These are phyloP conservation scores for Incumbomyces lentus DNA, from an alignment of 2,329 filamentous ascomycete species.

Conservation along the genomic window DNA sequence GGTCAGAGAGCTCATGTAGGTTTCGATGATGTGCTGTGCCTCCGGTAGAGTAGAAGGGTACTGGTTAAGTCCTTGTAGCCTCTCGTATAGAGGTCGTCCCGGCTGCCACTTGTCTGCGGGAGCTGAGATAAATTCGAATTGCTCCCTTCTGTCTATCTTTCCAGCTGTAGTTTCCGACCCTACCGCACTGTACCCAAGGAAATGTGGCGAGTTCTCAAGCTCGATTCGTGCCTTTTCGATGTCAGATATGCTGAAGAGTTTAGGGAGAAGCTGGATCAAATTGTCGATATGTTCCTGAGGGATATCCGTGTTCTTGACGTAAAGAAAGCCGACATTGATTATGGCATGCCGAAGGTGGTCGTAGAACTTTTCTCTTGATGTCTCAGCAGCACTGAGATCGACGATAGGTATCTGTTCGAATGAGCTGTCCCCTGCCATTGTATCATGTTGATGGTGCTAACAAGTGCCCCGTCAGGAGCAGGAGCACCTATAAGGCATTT, in stretches of 20 bases:
- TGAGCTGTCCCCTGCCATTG: background rate
- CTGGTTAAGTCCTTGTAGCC: conserved; percentile 40
- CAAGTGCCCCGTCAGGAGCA: no score
- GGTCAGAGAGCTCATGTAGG: conserved; percentile 44
- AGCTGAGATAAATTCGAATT: conserved; percentile 45
- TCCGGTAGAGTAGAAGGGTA: conserved; percentile 33
- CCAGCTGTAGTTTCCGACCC: conserved; percentile 49
- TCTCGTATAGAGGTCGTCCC: conserved; percentile 31
- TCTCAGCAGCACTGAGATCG: conserved; percentile 22
- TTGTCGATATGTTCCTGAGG: conserved; percentile 11
- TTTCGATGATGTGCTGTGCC: conserved; percentile 31
- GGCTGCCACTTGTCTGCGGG: conserved; percentile 18
- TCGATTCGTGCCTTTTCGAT: conserved; percentile 18
- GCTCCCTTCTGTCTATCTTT: conserved; percentile 43
- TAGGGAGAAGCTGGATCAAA: conserved; percentile 13
- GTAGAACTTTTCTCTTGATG: conserved; percentile 8
- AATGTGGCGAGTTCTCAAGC: conserved; percentile 46
- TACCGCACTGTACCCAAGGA: conserved; percentile 48
- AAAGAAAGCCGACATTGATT: conserved; percentile 22
- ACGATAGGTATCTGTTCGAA: conserved; percentile 23
- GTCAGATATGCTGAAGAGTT: conserved; percentile 17
- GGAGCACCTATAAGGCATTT: no score
- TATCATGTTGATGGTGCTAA: no score
- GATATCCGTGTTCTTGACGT: conserved; percentile 21
- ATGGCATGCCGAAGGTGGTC: conserved; percentile 15